phyloP scores from a whole-genome alignment of 73 alveolate species.

The Tetrahymena elliotti region DNA sequence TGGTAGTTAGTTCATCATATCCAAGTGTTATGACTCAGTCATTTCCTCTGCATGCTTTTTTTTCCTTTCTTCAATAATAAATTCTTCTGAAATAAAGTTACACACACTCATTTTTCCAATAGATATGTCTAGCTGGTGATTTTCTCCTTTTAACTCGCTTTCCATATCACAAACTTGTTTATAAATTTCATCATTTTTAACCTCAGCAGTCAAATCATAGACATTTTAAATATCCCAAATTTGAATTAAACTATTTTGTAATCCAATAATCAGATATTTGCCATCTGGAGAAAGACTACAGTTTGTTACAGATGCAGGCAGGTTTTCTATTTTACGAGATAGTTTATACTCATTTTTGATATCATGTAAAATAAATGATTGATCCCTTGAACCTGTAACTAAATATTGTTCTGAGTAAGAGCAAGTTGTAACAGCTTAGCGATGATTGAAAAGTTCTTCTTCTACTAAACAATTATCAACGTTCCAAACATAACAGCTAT shows the following conservation, averaged over 20 bases:
- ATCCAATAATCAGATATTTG: neutral
- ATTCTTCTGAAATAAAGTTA: neutral
- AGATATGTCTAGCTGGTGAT: neutral
- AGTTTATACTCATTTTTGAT: neutral
- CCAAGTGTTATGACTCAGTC: neutral
- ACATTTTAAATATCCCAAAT: neutral
- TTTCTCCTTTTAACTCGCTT: neutral
- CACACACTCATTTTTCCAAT: neutral
- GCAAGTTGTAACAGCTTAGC: neutral
- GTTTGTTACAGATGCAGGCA: neutral
- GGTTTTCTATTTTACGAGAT: neutral
- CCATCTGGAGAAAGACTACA: neutral
- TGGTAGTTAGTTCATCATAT: neutral
- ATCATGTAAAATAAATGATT: neutral
- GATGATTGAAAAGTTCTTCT: neutral
- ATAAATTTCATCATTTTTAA: neutral
- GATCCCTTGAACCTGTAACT: neutral
- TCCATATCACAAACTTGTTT: neutral
- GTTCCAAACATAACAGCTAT: neutral
- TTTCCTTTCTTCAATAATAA: neutral
- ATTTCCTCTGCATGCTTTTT: neutral
- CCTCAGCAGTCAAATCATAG: neutral
- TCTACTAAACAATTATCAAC: neutral
- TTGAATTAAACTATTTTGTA: neutral
- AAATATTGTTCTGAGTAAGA: neutral